These are phyloP conservation scores for Psilocybe tampanensis DNA, from an alignment of 768 basidiomycete species.

Conservation along the genomic window DNA sequence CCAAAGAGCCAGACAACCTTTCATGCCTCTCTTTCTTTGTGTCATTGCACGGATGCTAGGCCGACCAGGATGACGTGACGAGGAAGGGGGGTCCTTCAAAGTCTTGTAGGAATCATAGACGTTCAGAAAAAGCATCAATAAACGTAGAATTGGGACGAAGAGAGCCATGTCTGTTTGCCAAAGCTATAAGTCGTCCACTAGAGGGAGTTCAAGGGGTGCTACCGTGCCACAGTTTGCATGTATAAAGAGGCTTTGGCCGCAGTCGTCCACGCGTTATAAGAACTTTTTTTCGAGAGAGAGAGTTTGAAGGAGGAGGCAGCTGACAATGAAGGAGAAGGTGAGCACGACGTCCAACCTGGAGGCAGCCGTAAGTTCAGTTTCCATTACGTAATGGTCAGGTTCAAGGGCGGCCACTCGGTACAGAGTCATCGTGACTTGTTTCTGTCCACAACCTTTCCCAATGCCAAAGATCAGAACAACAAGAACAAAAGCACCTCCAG, in stretches of 20 bases:
- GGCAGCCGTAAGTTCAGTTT: not conserved
- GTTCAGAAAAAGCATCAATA: conserved; percentile 75
- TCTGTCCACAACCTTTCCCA: conserved; percentile 23
- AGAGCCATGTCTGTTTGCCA: conserved; percentile 54
- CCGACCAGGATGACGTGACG: conserved; percentile 53
- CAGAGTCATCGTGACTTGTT: not conserved
- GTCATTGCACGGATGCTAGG: conserved; percentile 69
- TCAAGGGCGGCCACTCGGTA: not conserved
- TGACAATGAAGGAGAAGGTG: not conserved
- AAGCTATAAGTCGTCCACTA: conserved; percentile 1
- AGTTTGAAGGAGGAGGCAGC: not conserved
- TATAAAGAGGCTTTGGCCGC: conserved; percentile 16
- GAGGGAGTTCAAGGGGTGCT: conserved; percentile 1
- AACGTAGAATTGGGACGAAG: conserved; percentile 67
- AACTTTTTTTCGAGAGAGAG: conserved; percentile 11
- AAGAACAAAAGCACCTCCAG: conserved; percentile 92
- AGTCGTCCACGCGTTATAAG: conserved; percentile 24
- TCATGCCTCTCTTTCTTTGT: conserved; percentile 83
- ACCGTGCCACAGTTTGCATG: conserved; percentile 15
- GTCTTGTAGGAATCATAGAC: conserved; percentile 86
- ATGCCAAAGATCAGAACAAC: conserved; percentile 96
- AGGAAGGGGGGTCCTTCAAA: conserved; percentile 65
- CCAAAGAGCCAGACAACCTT: conserved; percentile 84
- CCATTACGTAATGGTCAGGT: conserved; percentile 8
- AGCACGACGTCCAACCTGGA: not conserved